A percentile compares a stretch with the other conserved stretches of the same genome.
These are phyloP conservation scores for Microstegium vimineum DNA, from an alignment of 176 grass and related monocot genomes.

Conservation along the genomic window DNA sequence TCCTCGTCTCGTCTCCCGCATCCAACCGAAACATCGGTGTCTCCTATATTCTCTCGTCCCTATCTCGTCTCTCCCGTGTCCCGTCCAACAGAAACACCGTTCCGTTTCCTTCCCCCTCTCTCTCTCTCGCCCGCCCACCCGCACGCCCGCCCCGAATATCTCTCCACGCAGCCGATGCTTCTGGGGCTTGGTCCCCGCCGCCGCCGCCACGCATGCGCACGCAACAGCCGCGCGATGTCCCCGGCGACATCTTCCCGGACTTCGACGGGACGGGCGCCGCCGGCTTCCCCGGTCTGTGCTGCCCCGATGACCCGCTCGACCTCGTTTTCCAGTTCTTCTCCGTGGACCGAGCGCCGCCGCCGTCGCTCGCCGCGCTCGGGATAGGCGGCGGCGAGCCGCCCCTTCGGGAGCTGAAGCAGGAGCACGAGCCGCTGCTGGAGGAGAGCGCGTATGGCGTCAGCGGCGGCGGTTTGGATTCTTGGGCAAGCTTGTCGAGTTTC, in stretches of 20 bases:
- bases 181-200: not conserved
- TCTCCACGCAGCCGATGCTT: not conserved
- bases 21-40: too few relatives aligned
- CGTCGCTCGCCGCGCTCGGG: not conserved
- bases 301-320: conserved; percentile 42
- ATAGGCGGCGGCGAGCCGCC: not conserved
- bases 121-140: too few relatives aligned
- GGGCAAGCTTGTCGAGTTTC: not conserved
- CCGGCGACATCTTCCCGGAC: not conserved
- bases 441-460: not conserved
- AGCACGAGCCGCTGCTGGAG: not conserved
- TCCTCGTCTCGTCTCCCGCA: too few relatives aligned
- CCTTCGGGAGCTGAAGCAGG: not conserved
- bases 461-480: not conserved
- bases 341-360: not conserved
- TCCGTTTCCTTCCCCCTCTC: too few relatives aligned
- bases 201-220: not conserved
- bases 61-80: too few relatives aligned
- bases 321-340: not conserved
- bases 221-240: not conserved
- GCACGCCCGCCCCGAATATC: too few relatives aligned
- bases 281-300: conserved; percentile 17
- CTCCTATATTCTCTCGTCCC: too few relatives aligned
- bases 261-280: not conserved
- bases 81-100: too few relatives aligned